Evolutionary conservation across 192 early-diverging fungal species (phyloP), one percentile per base, ranked within the genome.

Genomic region (Jimgerdemannia flammicorona): DNA sequence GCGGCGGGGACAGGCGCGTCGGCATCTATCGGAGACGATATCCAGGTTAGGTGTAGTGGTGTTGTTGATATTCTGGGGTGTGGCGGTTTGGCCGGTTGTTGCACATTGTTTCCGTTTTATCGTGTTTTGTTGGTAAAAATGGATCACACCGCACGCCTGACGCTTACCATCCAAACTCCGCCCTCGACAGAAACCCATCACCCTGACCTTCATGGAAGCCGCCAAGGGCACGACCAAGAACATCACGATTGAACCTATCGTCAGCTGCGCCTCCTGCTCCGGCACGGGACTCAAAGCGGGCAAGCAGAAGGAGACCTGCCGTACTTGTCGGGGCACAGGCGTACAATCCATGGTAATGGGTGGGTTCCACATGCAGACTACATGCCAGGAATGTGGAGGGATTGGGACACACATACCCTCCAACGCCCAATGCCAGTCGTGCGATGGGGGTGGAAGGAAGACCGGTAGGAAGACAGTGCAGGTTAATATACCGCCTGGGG

Each of bases 201-300:
- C 87, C 9, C 85, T 99, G 10, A 69, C 90, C 10, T 99, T 97
- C 75, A 97, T 97, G 95, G 95, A 97, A 42, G 95, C 97, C 3
- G 92, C 92, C 6, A 92, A 91, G 64, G 98, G 98, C 40, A 68
- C 89, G 1, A 87, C 84, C 69, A 93, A 91, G 73, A 74, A 77
- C 6, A 82, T 98, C 42, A 85, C 83, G 29, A 89, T 94, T 40
- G 85, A 90, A 64, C 82, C 87, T 6, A 84, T 98, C 43, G 80
- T 86, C 2, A 83, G 86, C 44, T 99, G 98, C 81, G 80, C 87
- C 40, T 87, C 91, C 2, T 99, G 98, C 75, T 76, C 83, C 66
- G 98, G 97, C 3, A 81, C 73, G 66, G 98, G 98, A 20, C 81
- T 95, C 3, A 95, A 95, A 78, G 83, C 79, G 43, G 95, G 95